These are phyloP conservation scores for Cyclocybe cylindracea DNA, from an alignment of 768 basidiomycete species.

Conservation along the genomic window DNA sequence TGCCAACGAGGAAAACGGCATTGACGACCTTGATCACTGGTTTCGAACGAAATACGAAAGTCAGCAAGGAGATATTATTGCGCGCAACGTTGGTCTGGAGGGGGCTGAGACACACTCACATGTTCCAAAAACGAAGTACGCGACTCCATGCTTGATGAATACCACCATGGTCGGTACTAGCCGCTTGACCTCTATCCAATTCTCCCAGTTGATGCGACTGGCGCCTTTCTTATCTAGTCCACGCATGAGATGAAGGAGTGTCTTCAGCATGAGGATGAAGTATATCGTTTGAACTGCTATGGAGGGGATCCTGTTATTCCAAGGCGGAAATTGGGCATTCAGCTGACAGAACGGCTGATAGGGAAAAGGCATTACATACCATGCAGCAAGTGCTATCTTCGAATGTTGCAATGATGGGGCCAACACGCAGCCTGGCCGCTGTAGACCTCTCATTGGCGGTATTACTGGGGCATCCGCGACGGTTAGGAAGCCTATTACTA, in stretches of 20 bases:
- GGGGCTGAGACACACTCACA: not conserved
- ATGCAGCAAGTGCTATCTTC: conserved; percentile 17
- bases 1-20: conserved; percentile 11
- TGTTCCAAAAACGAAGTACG: conserved; percentile 19
- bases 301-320: conserved; percentile 16
- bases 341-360: not conserved
- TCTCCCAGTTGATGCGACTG: conserved; percentile 2
- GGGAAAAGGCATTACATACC: conserved; percentile 5
- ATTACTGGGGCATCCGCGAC: conserved; percentile 1
- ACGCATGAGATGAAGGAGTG: conserved; percentile 14
- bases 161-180: conserved; percentile 23
- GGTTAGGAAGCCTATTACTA: conserved; percentile 14
- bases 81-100: too few relatives aligned
- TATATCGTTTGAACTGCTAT: conserved; percentile 14
- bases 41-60: not conserved
- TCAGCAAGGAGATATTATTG: not conserved
- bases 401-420: conserved; percentile 7
- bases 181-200: conserved; percentile 9
- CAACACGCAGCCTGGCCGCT: conserved; percentile 14
- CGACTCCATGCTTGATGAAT: conserved; percentile 17
- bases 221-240: conserved; percentile 10
- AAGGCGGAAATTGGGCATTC: not conserved
- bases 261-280: conserved; percentile 18
- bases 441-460: not conserved
- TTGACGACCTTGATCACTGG: conserved; percentile 16